A percentile compares a stretch with the other conserved stretches of the same genome.
These are phyloP conservation scores for Calonectria pteridis DNA, from an alignment of 2,329 filamentous ascomycete genomes.

Conservation along the genomic window DNA sequence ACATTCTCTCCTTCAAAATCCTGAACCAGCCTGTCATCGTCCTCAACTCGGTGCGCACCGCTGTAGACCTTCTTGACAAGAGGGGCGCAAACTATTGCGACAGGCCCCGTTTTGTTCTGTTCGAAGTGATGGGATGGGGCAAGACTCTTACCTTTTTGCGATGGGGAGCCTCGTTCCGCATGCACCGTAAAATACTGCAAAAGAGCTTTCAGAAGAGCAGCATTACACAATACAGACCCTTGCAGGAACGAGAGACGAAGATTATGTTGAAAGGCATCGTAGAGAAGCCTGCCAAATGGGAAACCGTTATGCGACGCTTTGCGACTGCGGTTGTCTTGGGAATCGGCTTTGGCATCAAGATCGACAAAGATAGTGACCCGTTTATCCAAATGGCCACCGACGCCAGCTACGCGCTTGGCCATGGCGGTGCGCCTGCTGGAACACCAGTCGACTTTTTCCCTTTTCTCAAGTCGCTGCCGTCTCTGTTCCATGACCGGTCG, in stretches of 20 bases:
- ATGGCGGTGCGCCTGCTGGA: conserved; percentile 46
- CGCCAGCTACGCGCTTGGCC: conserved; percentile 45
- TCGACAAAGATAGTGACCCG: conserved; percentile 52
- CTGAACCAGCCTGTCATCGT: conserved; percentile 54
- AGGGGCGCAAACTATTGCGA: conserved; percentile 59
- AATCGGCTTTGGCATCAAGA: conserved; percentile 58
- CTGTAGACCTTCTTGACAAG: conserved; percentile 59
- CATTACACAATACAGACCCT: conserved; percentile 48
- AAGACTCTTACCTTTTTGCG: conserved; percentile 60
- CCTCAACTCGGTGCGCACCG: conserved; percentile 57
- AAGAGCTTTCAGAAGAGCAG: conserved; percentile 56
- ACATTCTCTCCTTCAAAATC: conserved; percentile 49
- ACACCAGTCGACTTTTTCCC: conserved; percentile 64
- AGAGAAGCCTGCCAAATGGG: conserved; percentile 51
- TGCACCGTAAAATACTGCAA: conserved; percentile 60
- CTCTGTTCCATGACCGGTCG: conserved; percentile 49
- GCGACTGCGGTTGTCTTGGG: conserved; percentile 56
- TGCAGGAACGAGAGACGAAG: conserved; percentile 52
- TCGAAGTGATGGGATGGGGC: conserved; percentile 60
- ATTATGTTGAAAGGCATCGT: conserved; percentile 48
- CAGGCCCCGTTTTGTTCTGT: conserved; percentile 58
- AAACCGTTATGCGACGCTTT: conserved; percentile 52
- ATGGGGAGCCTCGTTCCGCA: conserved; percentile 56
- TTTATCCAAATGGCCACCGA: conserved; percentile 55
- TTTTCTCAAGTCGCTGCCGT: conserved; percentile 56